phyloP scores from a whole-genome alignment of 192 early-diverging fungal genomes.

The Rhizophlyctis rosea region DNA sequence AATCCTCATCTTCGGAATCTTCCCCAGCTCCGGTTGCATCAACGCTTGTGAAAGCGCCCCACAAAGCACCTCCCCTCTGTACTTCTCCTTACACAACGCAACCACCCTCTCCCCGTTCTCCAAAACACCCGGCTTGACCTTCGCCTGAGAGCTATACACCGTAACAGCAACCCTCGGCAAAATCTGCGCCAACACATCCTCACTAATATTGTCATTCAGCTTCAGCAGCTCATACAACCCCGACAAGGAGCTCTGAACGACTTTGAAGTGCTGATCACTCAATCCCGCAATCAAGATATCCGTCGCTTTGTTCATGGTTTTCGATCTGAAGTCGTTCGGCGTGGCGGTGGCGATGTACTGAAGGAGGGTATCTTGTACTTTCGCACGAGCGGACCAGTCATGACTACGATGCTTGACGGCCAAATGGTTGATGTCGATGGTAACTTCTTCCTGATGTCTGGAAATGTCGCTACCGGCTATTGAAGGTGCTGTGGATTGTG shows the following conservation, averaged over 20 bases:
- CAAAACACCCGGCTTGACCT: conserved; percentile 5
- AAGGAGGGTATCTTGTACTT: conserved; percentile 12
- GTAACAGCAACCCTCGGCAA: conserved; percentile 19
- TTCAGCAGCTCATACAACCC: conserved; percentile 10
- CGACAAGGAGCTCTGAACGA: neutral
- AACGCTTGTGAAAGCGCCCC: conserved; percentile 17
- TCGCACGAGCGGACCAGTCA: conserved; percentile 25
- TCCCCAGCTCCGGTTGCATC: conserved; percentile 22
- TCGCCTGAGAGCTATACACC: conserved; percentile 16
- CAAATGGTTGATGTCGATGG: conserved; percentile 6
- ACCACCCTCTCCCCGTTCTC: conserved; percentile 5
- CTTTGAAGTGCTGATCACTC: conserved; percentile 18
- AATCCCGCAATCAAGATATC: conserved; percentile 16
- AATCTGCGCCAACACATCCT: conserved; percentile 16
- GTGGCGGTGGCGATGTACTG: neutral
- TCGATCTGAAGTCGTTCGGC: conserved; percentile 1
- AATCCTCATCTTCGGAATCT: conserved; percentile 14
- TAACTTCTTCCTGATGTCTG: conserved; percentile 7
- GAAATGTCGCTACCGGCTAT: conserved; percentile 5
- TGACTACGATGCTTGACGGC: conserved; percentile 8
- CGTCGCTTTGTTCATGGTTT: conserved; percentile 11
- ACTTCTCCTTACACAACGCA: neutral
- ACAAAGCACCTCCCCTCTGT: conserved; percentile 12
- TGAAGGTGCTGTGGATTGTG: too few relatives aligned
- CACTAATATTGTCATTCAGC: neutral